A percentile compares a stretch with the other conserved stretches of the same genome.
Evolutionary conservation across 1,139 yeast species (phyloP).

Genomic region (Trichomonascaceae sp.): DNA sequence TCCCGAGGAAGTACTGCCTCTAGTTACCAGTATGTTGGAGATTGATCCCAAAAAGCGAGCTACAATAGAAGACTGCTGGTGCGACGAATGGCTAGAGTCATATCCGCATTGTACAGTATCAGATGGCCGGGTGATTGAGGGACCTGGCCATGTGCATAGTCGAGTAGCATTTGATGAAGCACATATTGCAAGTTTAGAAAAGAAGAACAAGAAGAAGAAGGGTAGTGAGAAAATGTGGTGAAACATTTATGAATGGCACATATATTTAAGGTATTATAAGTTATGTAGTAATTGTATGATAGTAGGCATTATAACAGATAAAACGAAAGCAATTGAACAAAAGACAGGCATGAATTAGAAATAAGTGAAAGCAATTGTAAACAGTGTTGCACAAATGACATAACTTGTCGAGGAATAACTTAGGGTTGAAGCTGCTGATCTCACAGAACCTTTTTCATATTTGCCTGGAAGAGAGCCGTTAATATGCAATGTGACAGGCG

Average conservation of each 20-base stretch:
- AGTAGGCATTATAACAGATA: not conserved
- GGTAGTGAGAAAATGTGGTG: slow-evolving; percentile 35
- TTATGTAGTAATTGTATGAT: not conserved
- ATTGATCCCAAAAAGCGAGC: slow-evolving; percentile 46
- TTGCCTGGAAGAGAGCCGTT: slow-evolving; percentile 20
- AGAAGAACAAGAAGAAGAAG: slow-evolving; percentile 39
- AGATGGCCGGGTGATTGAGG: slow-evolving; percentile 31
- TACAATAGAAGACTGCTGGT: slow-evolving; percentile 75
- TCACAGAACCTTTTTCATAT: slow-evolving; percentile 2
- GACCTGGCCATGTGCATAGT: slow-evolving; percentile 68
- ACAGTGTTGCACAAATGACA: not conserved
- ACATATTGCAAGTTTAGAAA: slow-evolving; percentile 88
- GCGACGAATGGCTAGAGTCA: slow-evolving; percentile 66
- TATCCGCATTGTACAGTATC: slow-evolving; percentile 46
- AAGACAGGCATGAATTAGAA: not conserved
- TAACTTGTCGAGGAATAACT: not conserved
- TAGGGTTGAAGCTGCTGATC: not conserved
- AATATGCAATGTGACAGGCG: slow-evolving; percentile 13
- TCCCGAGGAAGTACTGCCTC: slow-evolving; percentile 31
- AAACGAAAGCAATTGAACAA: too few species aligned
- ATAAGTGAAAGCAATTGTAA: not conserved
- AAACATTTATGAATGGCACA: not conserved
- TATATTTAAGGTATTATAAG: not conserved
- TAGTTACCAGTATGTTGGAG: slow-evolving; percentile 31
- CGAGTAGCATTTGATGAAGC: slow-evolving; percentile 91